Conservation (phyloP, 2,329 filamentous ascomycete genomes). For the Cladophialophora yegresii region DNA sequence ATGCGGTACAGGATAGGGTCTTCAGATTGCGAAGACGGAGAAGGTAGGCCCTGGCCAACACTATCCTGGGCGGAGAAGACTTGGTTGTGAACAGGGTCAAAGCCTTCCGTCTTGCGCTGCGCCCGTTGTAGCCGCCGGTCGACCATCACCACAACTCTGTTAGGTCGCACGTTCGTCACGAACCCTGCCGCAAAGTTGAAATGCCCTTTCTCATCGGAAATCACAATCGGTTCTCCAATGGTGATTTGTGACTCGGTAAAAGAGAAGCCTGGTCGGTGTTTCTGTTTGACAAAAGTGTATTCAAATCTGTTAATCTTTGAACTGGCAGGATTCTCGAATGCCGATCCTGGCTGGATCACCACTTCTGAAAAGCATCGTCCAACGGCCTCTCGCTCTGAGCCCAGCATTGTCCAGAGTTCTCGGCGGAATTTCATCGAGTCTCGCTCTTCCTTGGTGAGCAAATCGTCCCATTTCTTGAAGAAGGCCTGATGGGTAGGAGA, state of each 20-base stretch:
- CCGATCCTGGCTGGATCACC: conserved; percentile 75
- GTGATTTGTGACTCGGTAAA: conserved; percentile 89
- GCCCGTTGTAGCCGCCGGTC: conserved; percentile 88
- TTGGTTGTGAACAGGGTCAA: conserved; percentile 76
- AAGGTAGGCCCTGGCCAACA: conserved; percentile 56
- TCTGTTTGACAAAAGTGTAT: conserved; percentile 79
- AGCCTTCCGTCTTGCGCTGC: conserved; percentile 71
- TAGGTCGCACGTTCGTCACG: conserved; percentile 73
- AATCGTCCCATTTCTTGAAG: conserved; percentile 90
- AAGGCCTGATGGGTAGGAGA: conserved; percentile 74
- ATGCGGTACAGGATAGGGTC: conserved; percentile 69
- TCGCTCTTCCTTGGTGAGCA: conserved; percentile 92
- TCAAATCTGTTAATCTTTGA: conserved; percentile 88
- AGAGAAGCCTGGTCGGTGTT: conserved; percentile 65
- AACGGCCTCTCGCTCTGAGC: conserved; percentile 79
- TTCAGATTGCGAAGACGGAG: conserved; percentile 16
- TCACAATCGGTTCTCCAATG: conserved; percentile 88
- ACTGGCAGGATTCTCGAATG: conserved; percentile 66
- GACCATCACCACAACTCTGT: conserved; percentile 81
- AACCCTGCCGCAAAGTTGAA: conserved; percentile 94
- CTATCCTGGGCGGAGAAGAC: conserved; percentile 92
- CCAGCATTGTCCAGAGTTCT: conserved; percentile 96
- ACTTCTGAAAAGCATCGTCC: conserved; percentile 90
- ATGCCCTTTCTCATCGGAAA: conserved; percentile 92
- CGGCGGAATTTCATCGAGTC: conserved; percentile 82